Percentiles rank a stretch among this genome's conserved stretches.
Conservation (phyloP, 1,284 basidiomycete genomes). For the Neonothopanus nambi region DNA sequence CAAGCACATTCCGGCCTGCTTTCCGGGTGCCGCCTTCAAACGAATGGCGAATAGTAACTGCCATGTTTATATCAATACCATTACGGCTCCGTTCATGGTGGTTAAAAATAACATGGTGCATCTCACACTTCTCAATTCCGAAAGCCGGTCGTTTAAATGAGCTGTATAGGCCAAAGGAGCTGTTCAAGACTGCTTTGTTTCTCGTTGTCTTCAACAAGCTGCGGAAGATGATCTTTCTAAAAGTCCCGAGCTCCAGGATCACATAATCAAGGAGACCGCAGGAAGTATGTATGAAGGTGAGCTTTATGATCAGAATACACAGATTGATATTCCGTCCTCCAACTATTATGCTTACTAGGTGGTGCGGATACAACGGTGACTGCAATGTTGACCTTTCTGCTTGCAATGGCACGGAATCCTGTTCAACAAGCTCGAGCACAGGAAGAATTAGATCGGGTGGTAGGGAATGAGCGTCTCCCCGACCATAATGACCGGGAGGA, state of each 20-base stretch:
- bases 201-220: conserved; percentile 3
- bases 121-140: neutral
- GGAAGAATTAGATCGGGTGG: neutral
- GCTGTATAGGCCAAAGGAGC: neutral
- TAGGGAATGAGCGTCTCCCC: conserved; percentile 2
- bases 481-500: conserved; percentile 1
- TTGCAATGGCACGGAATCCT: neutral
- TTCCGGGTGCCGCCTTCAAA: conserved; percentile 12
- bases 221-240: neutral
- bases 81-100: neutral
- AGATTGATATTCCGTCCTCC: neutral
- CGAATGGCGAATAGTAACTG: conserved; percentile 4
- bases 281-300: conserved; percentile 6
- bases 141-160: neutral
- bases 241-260: neutral
- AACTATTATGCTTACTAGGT: neutral
- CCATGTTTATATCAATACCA: neutral
- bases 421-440: neutral
- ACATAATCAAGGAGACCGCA: conserved; percentile 1
- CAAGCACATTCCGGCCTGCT: too few species aligned
- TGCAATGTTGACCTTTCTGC: neutral
- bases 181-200: too few species aligned
- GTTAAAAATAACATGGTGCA: conserved; percentile 2
- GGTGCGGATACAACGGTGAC: conserved; percentile 3
- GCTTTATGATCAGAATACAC: neutral